These are phyloP conservation scores for Symbiodinium pilosum DNA, from an alignment of 73 alveolate genomes.

Conservation along the genomic window DNA sequence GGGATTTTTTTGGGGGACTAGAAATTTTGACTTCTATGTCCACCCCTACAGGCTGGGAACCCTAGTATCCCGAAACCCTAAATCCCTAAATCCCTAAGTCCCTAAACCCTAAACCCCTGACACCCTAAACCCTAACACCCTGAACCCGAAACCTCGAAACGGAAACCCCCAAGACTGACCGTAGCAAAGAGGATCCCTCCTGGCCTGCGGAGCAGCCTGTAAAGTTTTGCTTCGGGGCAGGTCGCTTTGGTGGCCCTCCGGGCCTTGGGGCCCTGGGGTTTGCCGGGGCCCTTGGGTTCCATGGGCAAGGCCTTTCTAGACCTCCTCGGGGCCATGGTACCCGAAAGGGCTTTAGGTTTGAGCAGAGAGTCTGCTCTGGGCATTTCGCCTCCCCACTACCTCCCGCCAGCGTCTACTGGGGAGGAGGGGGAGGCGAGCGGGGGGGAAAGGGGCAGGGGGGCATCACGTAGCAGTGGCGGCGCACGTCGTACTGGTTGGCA, in stretches of 20 bases:
- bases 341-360: neutral
- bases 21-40: no score
- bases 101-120: no score
- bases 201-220: slow-evolving; percentile 13
- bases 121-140: no score
- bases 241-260: neutral
- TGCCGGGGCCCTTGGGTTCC: neutral
- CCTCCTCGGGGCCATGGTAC: no score
- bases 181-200: no score
- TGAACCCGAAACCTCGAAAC: no score
- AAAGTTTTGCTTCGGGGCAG: neutral
- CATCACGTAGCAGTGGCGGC: slow-evolving; percentile 8
- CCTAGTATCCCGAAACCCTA: no score
- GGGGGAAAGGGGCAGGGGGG: slow-evolving; percentile 23
- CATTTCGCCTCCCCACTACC: slow-evolving; percentile 20
- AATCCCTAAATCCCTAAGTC: no score
- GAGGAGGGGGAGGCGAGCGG: slow-evolving; percentile 30
- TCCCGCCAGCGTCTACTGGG: slow-evolving; percentile 24
- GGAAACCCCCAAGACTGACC: no score
- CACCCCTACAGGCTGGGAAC: no score
- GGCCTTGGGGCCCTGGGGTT: neutral
- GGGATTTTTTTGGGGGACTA: no score
- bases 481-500: neutral
- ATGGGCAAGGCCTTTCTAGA: neutral
- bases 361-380: neutral